A percentile compares a stretch with the other conserved stretches of the same genome.
Conservation (phyloP, 805 yeast species). For the Lipomyces orientalis region DNA sequence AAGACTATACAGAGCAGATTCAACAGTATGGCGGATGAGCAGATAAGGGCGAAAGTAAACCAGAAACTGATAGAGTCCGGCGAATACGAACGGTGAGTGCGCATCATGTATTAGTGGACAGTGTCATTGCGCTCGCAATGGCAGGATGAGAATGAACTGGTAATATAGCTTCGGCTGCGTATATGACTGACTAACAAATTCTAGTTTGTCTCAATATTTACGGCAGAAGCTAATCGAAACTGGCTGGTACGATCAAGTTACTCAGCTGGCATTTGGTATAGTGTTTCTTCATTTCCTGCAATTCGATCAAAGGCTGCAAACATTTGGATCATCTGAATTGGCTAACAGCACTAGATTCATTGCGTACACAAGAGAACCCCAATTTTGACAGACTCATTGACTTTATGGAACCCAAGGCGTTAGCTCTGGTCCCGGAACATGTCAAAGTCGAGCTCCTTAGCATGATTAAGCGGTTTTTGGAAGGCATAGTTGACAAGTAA, state of each 20-base stretch:
- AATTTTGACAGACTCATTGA: constrained; percentile 60
- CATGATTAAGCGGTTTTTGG: constrained; percentile 53
- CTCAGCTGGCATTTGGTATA: constrained; percentile 60
- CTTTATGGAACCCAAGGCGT: constrained; percentile 67
- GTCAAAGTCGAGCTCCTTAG: constrained; percentile 65
- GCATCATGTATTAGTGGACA: background rate
- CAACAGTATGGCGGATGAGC: constrained; percentile 30
- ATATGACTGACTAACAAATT: background rate
- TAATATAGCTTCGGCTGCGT: background rate
- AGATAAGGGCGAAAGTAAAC: constrained; percentile 60
- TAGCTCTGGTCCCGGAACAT: constrained; percentile 68
- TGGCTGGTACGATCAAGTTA: constrained; percentile 86
- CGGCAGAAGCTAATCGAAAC: constrained; percentile 69
- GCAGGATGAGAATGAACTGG: background rate
- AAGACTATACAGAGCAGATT: background rate
- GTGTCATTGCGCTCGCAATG: background rate
- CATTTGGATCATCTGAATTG: background rate
- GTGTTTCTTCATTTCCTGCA: constrained; percentile 14
- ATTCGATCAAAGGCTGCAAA: background rate
- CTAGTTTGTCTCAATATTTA: constrained; percentile 47
- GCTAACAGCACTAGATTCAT: constrained; percentile 43
- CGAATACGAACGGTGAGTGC: constrained; percentile 67
- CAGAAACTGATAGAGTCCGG: constrained; percentile 76
- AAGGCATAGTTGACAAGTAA: constrained; percentile 29
- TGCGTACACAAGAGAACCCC: constrained; percentile 51